phyloP scores from a whole-genome alignment of 805 yeast genomes.

The Myxozyma neotropica region DNA sequence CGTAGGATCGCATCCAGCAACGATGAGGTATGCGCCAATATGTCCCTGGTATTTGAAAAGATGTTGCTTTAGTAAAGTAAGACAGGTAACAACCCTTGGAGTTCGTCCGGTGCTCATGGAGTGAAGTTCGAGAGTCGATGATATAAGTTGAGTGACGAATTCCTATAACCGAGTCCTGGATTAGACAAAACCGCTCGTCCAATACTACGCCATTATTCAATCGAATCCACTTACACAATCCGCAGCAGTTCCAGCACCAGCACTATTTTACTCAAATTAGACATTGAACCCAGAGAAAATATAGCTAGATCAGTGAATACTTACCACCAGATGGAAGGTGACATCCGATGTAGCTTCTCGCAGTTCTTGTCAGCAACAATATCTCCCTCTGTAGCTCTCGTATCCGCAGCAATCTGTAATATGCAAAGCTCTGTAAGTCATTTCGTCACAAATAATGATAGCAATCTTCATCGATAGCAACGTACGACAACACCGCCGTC shows the following conservation, averaged over 20 bases:
- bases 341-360: slow-evolving; percentile 84
- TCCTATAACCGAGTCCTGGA: slow-evolving; percentile 47
- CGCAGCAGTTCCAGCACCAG: slow-evolving; percentile 99
- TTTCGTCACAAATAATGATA: not conserved
- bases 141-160: slow-evolving; percentile 91
- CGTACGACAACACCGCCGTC: slow-evolving; percentile 80
- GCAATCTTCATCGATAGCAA: too few species aligned
- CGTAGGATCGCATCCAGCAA: slow-evolving; percentile 97
- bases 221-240: slow-evolving; percentile 57
- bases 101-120: slow-evolving; percentile 77
- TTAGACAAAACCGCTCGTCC: not conserved
- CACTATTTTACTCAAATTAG: slow-evolving; percentile 50
- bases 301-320: slow-evolving; percentile 1
- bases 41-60: slow-evolving; percentile 96
- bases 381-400: slow-evolving; percentile 95
- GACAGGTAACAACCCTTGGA: slow-evolving; percentile 91
- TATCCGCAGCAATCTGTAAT: slow-evolving; percentile 84
- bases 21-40: slow-evolving; percentile 94
- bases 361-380: slow-evolving; percentile 98
- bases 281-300: not conserved
- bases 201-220: too few species aligned
- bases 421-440: not conserved
- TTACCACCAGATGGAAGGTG: slow-evolving; percentile 75
- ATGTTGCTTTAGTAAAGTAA: slow-evolving; percentile 93
- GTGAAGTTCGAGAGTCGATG: slow-evolving; percentile 89